Conservation (phyloP, 2,329 filamentous ascomycete species). For the Ophiostoma ips region DNA sequence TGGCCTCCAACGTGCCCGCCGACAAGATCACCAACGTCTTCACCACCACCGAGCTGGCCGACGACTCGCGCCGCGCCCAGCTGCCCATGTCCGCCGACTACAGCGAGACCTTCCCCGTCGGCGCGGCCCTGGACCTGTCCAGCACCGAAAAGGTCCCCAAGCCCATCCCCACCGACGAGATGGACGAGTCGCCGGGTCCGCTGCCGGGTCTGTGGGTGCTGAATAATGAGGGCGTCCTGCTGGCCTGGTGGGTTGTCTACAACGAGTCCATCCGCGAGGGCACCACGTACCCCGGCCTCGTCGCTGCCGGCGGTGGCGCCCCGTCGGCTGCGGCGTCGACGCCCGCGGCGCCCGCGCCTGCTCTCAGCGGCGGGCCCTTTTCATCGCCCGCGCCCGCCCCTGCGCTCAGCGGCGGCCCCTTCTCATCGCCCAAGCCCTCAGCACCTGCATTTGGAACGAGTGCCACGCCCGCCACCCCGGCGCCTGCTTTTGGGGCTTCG, state of each 20-base stretch:
- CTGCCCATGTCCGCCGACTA: conserved; percentile 56
- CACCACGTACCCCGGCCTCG: conserved; percentile 58
- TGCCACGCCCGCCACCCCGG: conserved; percentile 5
- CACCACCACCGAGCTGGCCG: conserved; percentile 55
- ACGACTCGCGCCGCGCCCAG: conserved; percentile 61
- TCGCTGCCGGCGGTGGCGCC: conserved; percentile 26
- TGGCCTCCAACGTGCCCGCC: conserved; percentile 46
- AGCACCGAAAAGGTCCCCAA: conserved; percentile 62
- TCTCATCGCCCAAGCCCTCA: conserved; percentile 21
- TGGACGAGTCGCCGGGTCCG: conserved; percentile 65
- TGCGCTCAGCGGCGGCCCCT: background rate
- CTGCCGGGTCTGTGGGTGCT: conserved; percentile 73
- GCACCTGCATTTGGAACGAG: conserved; percentile 19
- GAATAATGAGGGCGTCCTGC: conserved; percentile 77
- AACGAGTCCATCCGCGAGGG: conserved; percentile 67
- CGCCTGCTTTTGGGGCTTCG: conserved; percentile 21
- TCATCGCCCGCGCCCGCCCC: conserved; percentile 17
- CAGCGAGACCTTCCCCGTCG: conserved; percentile 64
- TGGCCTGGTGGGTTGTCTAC: conserved; percentile 86
- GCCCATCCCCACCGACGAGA: conserved; percentile 64
- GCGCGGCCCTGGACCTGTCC: conserved; percentile 72
- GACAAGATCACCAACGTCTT: conserved; percentile 53
- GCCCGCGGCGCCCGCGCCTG: conserved; percentile 13
- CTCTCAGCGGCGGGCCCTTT: background rate
- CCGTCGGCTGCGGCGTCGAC: conserved; percentile 12